These are phyloP conservation scores for Neonectria ditissima DNA, from an alignment of 2,329 filamentous ascomycete species.

Conservation along the genomic window DNA sequence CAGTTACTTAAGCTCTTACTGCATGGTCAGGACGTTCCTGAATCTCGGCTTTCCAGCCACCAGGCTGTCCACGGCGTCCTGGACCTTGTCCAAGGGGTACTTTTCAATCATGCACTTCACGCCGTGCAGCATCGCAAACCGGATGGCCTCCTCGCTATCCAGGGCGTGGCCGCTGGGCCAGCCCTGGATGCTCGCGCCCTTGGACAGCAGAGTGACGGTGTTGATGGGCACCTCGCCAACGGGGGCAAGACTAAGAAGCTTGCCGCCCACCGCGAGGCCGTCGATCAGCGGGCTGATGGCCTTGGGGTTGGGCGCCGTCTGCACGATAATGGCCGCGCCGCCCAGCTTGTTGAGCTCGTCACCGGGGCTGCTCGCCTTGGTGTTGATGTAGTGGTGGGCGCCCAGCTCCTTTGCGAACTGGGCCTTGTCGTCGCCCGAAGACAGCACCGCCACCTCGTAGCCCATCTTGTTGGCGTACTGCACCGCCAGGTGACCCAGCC, in stretches of 20 bases:
- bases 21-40: conserved; percentile 58
- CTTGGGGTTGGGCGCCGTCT: conserved; percentile 71
- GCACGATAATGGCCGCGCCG: conserved; percentile 70
- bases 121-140: conserved; percentile 70
- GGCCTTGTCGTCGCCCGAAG: conserved; percentile 73
- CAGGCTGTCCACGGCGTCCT: conserved; percentile 58
- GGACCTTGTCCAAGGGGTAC: conserved; percentile 67
- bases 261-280: conserved; percentile 67
- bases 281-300: conserved; percentile 64
- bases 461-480: conserved; percentile 83
- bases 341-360: conserved; percentile 66
- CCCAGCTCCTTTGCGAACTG: conserved; percentile 69
- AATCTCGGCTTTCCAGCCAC: conserved; percentile 58
- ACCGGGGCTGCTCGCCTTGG: conserved; percentile 61
- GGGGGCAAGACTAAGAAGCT: conserved; percentile 69
- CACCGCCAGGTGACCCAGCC: conserved; percentile 81
- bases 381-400: conserved; percentile 61
- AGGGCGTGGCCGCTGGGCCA: conserved; percentile 73
- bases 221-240: conserved; percentile 60
- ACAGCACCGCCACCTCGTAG: conserved; percentile 77
- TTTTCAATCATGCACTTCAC: conserved; percentile 75
- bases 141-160: conserved; percentile 74
- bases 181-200: conserved; percentile 72
- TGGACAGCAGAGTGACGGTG: conserved; percentile 54
- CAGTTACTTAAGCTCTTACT: conserved; percentile 34